Evolutionary conservation across 768 basidiomycete genomes (phyloP), one percentile per base, ranked within the genome.

Genomic region (Boletus rubroflammeus): DNA sequence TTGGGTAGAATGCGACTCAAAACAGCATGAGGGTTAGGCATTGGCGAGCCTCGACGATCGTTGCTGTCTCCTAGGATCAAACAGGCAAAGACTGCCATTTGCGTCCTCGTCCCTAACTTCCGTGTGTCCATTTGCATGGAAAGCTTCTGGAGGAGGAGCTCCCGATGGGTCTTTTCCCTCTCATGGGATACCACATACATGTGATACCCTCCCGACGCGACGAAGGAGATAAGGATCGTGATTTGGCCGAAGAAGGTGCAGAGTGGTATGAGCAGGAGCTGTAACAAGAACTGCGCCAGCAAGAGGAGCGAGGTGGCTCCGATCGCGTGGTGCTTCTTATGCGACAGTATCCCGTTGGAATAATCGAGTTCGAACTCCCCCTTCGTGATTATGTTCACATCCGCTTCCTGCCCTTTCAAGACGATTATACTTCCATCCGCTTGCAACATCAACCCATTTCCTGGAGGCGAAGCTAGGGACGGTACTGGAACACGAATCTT

Each of bases 161-260:
- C 50, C 26, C 47, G 31, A 13, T 71, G 67, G 10, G 56, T 28
- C 6, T 23, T 26, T n/a, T 62, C 52, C 40, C 50, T 59, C n/a
- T 77, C 71, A 62, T 75, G 56, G 1, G 67, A 65, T 5, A 52
- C 60, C 46, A 74, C 59, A 23, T 54, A 69, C 0, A 68, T 38
- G 32, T 73, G 73, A 51, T 74, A 73, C 6, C 23, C 26, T 42
- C 72, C 72, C 2, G 72, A 73, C 9, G 60, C 61, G 17, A 62
- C 47, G 42, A 73, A 58, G 23, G 69, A 62, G 39, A 56, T 0
- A 8, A 73, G 65, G 47, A 64, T 67, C 47, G 65, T 10, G 29
- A 73, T 62, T 50, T 73, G 72, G 15, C 72, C 71, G 19, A 73
- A 71, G 35, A 73, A 55, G 14, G 59, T 61, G 48, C 65, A 51